Evolutionary conservation across 768 basidiomycete species (phyloP).

Genomic region (Sarcodon aspratus): DNA sequence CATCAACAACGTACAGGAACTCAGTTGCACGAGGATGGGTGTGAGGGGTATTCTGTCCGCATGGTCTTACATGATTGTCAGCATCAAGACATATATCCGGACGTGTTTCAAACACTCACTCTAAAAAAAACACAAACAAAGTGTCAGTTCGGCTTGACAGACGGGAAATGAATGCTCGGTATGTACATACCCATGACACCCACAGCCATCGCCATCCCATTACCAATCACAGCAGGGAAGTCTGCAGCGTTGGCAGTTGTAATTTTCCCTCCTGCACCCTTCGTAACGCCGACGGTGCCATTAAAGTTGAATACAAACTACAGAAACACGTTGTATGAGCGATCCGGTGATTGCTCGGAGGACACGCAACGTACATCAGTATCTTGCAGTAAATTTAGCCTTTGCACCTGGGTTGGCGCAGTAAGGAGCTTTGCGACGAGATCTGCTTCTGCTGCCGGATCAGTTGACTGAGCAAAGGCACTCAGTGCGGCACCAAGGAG

Average conservation of each 20-base stretch:
- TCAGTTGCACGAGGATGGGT: constrained; percentile 23
- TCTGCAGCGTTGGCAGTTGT: constrained; percentile 12
- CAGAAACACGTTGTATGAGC: neutral
- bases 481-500: constrained; percentile 5
- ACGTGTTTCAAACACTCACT: neutral
- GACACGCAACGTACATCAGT: constrained; percentile 8
- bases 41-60: constrained; percentile 24
- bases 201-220: constrained; percentile 16
- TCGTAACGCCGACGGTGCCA: constrained; percentile 6
- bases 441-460: constrained; percentile 3
- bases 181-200: constrained; percentile 12
- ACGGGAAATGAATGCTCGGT: neutral
- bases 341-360: neutral
- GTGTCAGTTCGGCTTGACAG: neutral
- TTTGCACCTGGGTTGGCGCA: constrained; percentile 11
- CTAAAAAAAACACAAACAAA: neutral
- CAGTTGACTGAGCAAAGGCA: constrained; percentile 5
- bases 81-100: neutral
- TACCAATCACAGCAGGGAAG: constrained; percentile 18
- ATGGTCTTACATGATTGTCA: constrained; percentile 8
- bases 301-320: constrained; percentile 19
- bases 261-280: constrained; percentile 14
- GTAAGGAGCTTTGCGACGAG: constrained; percentile 9
- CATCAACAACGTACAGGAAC: constrained; percentile 18
- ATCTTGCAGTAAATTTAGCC: constrained; percentile 12